Evolutionary conservation across 2,329 filamentous ascomycete species (phyloP), one percentile per base, ranked within the genome.

Genomic region (Aspergillus clavatus): DNA sequence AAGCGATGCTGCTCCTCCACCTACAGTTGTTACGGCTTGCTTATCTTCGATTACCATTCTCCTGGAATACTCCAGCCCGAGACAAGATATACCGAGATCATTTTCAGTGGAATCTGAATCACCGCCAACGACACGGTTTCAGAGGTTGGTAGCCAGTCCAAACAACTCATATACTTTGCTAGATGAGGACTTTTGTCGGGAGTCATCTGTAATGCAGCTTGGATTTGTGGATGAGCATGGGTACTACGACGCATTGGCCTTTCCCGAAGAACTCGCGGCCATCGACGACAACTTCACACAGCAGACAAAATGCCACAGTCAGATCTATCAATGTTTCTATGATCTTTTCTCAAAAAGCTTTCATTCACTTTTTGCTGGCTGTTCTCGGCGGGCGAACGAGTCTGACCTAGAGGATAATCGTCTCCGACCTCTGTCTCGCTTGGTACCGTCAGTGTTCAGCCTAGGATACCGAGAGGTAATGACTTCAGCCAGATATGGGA

Each of bases 401-500:
- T 22, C 11, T 6, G 26, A 24, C 8, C 14, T 39, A 5, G 18
- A 16, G 21, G 47, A 49, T 3, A 38, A 43, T 7, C 28, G 35
- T 11, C 43, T 53, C 10, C 46, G 48, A 23, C 48, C 42, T 26
- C 45, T 69, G 26, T 45, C 55, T 1, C 45, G 53, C 10, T 47
- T 66, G 4, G 56, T 53, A 1, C 66, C 67, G 5, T 50, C 46
- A 8, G 43, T 67, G 7, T 66, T 68, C 38, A 61, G 54, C 11
- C 48, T 46, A 7, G 50, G 55, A 4, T 68, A 70, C 41, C 52
- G 53, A 35, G 53, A 60, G 48, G 68, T 67, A 43, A 18, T 56
- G 39, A n/a, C 42, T 44, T 10, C n/a, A 53, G 46, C 21, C 8
- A 29, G 4, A 8, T 4, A 5, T 14, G 22, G 7, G 12, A 33